Percentiles rank a stretch among this genome's conserved stretches.
Evolutionary conservation across 1,284 basidiomycete genomes (phyloP).

Genomic region (Waitea zeae): DNA sequence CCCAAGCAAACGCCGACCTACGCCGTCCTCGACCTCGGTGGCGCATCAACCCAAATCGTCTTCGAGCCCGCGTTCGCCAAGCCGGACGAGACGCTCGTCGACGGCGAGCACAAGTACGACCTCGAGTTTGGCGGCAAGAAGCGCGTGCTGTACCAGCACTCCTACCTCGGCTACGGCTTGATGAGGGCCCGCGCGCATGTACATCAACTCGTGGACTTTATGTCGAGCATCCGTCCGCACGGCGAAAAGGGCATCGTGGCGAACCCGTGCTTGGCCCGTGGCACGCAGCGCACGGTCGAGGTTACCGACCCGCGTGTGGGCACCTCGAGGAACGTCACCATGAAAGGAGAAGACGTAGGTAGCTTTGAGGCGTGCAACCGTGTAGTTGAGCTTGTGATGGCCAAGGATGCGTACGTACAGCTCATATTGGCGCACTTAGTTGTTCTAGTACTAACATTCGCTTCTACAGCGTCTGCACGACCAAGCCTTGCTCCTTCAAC

Average conservation of each 20-base stretch:
- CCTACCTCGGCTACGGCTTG: slow-evolving; percentile 90
- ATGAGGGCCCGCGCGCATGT: slow-evolving; percentile 81
- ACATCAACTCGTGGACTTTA: slow-evolving; percentile 83
- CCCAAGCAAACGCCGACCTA: slow-evolving; percentile 39
- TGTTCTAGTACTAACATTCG: no score
- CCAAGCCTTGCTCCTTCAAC: slow-evolving; percentile 90
- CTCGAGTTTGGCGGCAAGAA: slow-evolving; percentile 59
- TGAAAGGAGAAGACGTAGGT: slow-evolving; percentile 68
- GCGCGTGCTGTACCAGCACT: slow-evolving; percentile 83
- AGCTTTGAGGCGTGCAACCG: slow-evolving; percentile 78
- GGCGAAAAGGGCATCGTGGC: slow-evolving; percentile 24
- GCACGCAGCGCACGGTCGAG: slow-evolving; percentile 46
- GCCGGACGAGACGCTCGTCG: slow-evolving; percentile 35
- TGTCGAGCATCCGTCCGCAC: slow-evolving; percentile 30
- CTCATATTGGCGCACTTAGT: slow-evolving; percentile 1
- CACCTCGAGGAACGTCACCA: slow-evolving; percentile 38
- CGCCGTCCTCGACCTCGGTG: slow-evolving; percentile 92
- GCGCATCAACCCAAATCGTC: slow-evolving; percentile 95
- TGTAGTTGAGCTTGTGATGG: slow-evolving; percentile 82
- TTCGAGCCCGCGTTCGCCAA: slow-evolving; percentile 69
- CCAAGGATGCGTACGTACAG: slow-evolving; percentile 76
- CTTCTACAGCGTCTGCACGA: slow-evolving; percentile 54
- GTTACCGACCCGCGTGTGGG: slow-evolving; percentile 32
- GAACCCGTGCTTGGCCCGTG: slow-evolving; percentile 74
- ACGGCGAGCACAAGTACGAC: slow-evolving; percentile 91